These are phyloP conservation scores for Ophiostoma ips DNA, from an alignment of 2,329 filamentous ascomycete genomes.

Conservation along the genomic window DNA sequence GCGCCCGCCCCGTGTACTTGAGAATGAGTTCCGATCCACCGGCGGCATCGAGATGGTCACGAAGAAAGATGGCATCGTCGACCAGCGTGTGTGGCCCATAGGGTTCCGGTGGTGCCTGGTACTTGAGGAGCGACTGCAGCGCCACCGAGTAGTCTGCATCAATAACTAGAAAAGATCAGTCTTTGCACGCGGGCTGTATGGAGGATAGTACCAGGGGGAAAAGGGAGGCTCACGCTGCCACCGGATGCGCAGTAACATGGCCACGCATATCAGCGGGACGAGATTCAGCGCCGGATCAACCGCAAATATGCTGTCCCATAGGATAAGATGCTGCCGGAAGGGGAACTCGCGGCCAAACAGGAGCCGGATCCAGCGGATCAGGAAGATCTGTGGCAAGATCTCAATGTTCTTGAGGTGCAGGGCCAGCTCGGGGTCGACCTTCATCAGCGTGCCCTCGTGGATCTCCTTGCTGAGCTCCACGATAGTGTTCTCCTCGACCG, in stretches of 20 bases:
- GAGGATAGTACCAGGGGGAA: too few species aligned
- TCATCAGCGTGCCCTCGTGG: slow-evolving; percentile 66
- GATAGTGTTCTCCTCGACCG: slow-evolving; percentile 46
- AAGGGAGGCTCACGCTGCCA: slow-evolving; percentile 56
- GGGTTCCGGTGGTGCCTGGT: slow-evolving; percentile 51
- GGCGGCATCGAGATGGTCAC: slow-evolving; percentile 45
- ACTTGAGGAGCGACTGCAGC: slow-evolving; percentile 69
- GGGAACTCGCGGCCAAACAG: slow-evolving; percentile 89
- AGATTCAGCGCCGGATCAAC: slow-evolving; percentile 68
- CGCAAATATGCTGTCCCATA: slow-evolving; percentile 89
- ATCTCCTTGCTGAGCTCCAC: slow-evolving; percentile 76
- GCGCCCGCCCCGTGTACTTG: slow-evolving; percentile 51
- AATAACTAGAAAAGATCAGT: neutral
- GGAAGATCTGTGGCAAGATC: slow-evolving; percentile 88
- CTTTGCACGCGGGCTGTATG: too few species aligned
- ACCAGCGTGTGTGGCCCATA: slow-evolving; percentile 67
- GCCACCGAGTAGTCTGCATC: slow-evolving; percentile 79
- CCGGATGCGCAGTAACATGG: slow-evolving; percentile 83
- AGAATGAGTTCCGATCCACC: slow-evolving; percentile 53
- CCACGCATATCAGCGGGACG: slow-evolving; percentile 80
- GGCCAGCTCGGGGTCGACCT: slow-evolving; percentile 28
- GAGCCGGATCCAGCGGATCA: slow-evolving; percentile 90
- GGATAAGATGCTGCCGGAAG: slow-evolving; percentile 65
- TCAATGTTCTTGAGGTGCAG: slow-evolving; percentile 70
- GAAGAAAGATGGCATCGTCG: slow-evolving; percentile 67